Evolutionary conservation across 2,329 filamentous ascomycete species (phyloP), one percentile per base, ranked within the genome.

Genomic region (Cadophora luteo-olivacea): DNA sequence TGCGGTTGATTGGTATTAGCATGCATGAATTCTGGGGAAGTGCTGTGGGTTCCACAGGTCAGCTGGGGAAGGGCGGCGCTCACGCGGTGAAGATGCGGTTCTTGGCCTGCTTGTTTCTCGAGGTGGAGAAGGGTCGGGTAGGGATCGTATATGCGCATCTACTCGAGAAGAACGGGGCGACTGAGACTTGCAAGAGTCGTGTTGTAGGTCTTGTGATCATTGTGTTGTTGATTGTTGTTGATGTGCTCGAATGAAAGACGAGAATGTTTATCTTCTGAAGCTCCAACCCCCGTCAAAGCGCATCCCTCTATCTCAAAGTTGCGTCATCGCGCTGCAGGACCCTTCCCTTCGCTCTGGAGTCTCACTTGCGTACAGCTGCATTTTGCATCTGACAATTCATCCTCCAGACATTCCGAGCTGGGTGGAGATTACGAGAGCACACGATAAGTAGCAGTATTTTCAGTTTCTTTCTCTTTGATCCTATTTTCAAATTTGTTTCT

Each of bases 11-110:
- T 63, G 69, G 61, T 22, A 48, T 55, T 22, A 60, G 32, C 19
- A 16, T 41, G 48, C 61, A 62, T 63, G 52, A 57, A 57, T 22
- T 57, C 19, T 25, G 32, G 55, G 55, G 55, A 24, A 38, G 33
- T 36, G n/a, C 7, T 58, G 55, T 14, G 33, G 55, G 48, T 65
- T 48, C 11, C 32, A 36, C 54, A 48, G 48, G 54, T 63, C 65
- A 67, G 65, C 64, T 51, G 55, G 52, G 65, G 52, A 70, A 66
- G 29, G 36, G 54, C 8, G 38, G 32, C 65, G 79, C 81, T 76
- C 71, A 83, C 82, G 81, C 72, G 19, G 74, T 73, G 67, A 80
- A 82, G 48, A 83, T 78, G 65, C 81, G 79, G 70, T 84, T 84
- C 65, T 73, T 76, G 19, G 76, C 78, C 38, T 71, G 68, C 12